Evolutionary conservation across 345 rosid genomes (phyloP).

Genomic region (Cochlearia excelsa): DNA sequence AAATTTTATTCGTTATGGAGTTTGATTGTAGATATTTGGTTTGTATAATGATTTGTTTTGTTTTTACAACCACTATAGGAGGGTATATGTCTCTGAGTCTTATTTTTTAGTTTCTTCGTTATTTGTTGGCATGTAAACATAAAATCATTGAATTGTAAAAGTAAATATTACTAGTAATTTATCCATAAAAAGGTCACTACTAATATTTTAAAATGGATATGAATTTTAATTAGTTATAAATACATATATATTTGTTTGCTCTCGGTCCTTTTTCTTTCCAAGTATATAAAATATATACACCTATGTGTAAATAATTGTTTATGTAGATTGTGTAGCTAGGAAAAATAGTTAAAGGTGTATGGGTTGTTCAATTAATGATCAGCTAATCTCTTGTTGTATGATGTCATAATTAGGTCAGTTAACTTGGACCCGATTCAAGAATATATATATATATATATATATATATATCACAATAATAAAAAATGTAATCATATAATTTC

Average conservation of each 20-base stretch:
- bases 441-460: too few relatives aligned
- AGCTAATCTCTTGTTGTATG: constrained; percentile 15
- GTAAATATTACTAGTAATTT: too few relatives aligned
- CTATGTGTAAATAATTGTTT: too few relatives aligned
- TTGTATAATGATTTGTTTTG: constrained; percentile 20
- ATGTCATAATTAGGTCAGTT: constrained; percentile 26
- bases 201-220: too few relatives aligned
- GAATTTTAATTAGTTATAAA: too few relatives aligned
- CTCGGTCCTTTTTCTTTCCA: not conserved
- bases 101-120: not conserved
- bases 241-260: constrained; percentile 1
- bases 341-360: too few relatives aligned
- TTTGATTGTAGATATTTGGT: constrained; percentile 8
- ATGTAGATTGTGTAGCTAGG: too few relatives aligned
- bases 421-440: not conserved
- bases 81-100: not conserved
- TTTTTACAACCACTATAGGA: not conserved
- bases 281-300: too few relatives aligned
- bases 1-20: constrained; percentile 4
- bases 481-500: too few relatives aligned
- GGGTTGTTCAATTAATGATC: too few relatives aligned
- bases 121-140: not conserved
- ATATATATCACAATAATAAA: too few relatives aligned
- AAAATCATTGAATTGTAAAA: not conserved
- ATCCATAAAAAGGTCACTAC: too few relatives aligned